A percentile compares a stretch with the other conserved stretches of the same genome.
Evolutionary conservation across 129 eudicot genomes (phyloP).

Genomic region (Mikania micrantha): DNA sequence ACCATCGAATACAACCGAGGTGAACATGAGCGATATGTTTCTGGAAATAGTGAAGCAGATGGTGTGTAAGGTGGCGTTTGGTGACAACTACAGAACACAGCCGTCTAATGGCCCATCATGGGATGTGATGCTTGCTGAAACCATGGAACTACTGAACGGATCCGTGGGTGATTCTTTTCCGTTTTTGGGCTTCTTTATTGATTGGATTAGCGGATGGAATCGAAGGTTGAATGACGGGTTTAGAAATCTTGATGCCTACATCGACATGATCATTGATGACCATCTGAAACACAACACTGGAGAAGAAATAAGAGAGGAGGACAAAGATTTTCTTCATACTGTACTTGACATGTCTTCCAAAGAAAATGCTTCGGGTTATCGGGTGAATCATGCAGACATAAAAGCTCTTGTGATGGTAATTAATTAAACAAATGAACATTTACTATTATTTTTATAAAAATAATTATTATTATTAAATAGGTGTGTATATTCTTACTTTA

Average conservation of each 20-base stretch:
- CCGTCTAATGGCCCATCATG: not conserved
- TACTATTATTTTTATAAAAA: too few relatives aligned
- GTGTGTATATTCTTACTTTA: too few relatives aligned
- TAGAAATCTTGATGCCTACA: too few relatives aligned
- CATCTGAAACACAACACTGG: not conserved
- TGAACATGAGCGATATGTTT: not conserved
- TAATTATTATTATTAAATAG: too few relatives aligned
- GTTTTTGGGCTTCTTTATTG: not conserved
- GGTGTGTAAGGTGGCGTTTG: conserved; percentile 17
- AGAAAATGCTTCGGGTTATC: too few relatives aligned
- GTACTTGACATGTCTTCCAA: too few relatives aligned
- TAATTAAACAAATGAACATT: too few relatives aligned
- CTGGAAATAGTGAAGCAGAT: not conserved
- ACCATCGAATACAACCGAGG: too few relatives aligned
- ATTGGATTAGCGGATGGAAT: conserved; percentile 15
- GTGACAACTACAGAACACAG: conserved; percentile 2
- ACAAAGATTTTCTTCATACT: conserved; percentile 14
- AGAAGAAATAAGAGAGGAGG: not conserved
- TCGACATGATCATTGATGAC: not conserved
- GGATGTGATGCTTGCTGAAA: too few relatives aligned
- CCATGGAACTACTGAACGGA: too few relatives aligned
- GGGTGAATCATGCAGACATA: not conserved
- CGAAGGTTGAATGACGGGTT: not conserved
- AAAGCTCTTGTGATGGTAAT: conserved; percentile 18
- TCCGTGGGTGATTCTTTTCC: conserved; percentile 3